Percentiles rank a stretch among this genome's conserved stretches.
Conservation (phyloP, 805 yeast species). For the Brettanomyces naardenensis region DNA sequence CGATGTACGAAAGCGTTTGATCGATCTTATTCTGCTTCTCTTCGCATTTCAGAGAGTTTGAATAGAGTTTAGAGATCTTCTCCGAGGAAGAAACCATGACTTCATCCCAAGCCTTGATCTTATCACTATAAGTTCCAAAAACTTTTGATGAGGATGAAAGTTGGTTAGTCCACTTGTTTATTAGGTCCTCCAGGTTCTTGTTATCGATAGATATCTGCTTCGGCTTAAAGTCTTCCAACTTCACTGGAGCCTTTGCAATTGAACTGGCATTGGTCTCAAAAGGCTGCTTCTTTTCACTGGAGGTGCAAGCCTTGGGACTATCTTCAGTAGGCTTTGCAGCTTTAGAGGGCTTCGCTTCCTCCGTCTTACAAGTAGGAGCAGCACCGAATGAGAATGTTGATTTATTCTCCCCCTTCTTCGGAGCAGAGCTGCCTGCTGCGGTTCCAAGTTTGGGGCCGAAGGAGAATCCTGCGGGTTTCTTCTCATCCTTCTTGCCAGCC, state of each 20-base stretch:
- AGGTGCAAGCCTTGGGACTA: not conserved
- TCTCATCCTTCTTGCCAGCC: conserved; percentile 1
- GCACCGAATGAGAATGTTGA: conserved; percentile 12
- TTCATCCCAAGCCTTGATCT: conserved; percentile 80
- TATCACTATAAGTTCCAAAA: conserved; percentile 66
- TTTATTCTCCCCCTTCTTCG: conserved; percentile 8
- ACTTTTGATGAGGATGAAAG: conserved; percentile 63
- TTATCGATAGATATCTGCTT: conserved; percentile 75
- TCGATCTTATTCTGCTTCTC: conserved; percentile 80
- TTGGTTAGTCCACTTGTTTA: conserved; percentile 89
- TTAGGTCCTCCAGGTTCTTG: conserved; percentile 86
- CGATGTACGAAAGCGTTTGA: conserved; percentile 77
- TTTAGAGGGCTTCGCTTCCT: conserved; percentile 1
- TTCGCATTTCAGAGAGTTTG: conserved; percentile 76
- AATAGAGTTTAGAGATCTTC: conserved; percentile 67
- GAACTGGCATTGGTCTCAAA: not conserved
- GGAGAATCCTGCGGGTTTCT: too few relatives aligned
- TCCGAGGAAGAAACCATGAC: conserved; percentile 79
- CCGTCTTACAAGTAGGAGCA: not conserved
- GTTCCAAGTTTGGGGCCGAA: too few relatives aligned
- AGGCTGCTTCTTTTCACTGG: not conserved
- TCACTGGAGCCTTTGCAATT: conserved; percentile 17
- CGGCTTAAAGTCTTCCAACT: conserved; percentile 52
- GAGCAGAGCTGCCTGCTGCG: too few relatives aligned
- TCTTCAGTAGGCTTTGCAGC: conserved; percentile 2